Evolutionary conservation across 495 filamentous ascomycete species (phyloP).

Genomic region (Aspergillus funiculosus): DNA sequence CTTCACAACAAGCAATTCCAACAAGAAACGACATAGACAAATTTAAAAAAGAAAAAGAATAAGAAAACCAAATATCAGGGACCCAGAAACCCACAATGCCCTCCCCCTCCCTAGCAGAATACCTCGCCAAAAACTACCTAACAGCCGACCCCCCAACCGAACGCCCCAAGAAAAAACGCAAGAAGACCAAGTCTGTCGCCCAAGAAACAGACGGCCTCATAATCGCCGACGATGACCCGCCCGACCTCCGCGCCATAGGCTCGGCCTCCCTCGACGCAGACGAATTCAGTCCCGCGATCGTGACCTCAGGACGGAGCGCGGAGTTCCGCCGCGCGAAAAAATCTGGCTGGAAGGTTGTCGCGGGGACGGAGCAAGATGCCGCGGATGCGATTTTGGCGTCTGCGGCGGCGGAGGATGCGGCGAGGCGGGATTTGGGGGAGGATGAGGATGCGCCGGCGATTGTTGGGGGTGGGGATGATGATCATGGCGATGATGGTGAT

Average conservation of each 20-base stretch:
- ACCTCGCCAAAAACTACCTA: conserved; percentile 93
- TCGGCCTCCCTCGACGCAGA: conserved; percentile 42
- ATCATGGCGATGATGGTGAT: conserved; percentile 20
- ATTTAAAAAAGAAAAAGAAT: neutral
- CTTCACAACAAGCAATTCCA: neutral
- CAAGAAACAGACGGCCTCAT: conserved; percentile 58
- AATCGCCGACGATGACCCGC: conserved; percentile 86
- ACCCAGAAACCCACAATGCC: conserved; percentile 21
- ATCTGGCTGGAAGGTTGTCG: conserved; percentile 70
- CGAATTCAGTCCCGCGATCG: conserved; percentile 38
- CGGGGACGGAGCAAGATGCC: conserved; percentile 48
- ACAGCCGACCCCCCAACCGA: conserved; percentile 57
- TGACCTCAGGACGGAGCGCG: conserved; percentile 47
- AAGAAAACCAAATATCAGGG: neutral
- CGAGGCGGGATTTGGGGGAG: conserved; percentile 31
- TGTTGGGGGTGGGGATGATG: conserved; percentile 26
- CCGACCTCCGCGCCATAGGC: conserved; percentile 54
- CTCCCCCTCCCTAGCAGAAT: conserved; percentile 59
- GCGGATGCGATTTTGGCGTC: conserved; percentile 81
- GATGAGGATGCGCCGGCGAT: conserved; percentile 44
- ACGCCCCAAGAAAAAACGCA: conserved; percentile 68
- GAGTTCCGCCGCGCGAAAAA: conserved; percentile 77
- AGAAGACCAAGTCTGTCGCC: conserved; percentile 70
- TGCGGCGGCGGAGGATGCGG: conserved; percentile 58
- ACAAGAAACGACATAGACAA: neutral